These are phyloP conservation scores for Tylopilus orsonianus DNA, from an alignment of 1,284 basidiomycete genomes.

Conservation along the genomic window DNA sequence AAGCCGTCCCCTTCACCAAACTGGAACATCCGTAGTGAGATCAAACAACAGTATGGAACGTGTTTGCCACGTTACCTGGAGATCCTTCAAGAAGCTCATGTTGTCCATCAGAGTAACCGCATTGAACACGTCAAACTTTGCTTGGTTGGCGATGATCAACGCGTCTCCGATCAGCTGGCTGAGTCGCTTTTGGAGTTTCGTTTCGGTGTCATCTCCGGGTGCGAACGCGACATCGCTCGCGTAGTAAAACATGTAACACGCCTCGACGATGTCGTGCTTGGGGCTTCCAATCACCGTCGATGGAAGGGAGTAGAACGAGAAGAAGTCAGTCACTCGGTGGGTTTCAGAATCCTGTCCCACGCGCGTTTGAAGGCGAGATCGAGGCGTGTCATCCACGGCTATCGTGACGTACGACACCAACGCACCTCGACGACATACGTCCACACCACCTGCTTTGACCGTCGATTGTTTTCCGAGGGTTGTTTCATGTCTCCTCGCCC, in stretches of 20 bases:
- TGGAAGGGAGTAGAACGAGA: constrained; percentile 96
- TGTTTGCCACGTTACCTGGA: constrained; percentile 60
- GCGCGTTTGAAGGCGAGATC: neutral
- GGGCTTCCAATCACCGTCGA: constrained; percentile 80
- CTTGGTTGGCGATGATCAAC: constrained; percentile 76
- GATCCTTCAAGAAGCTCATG: constrained; percentile 74
- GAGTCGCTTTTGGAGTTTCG: constrained; percentile 69
- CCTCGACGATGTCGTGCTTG: constrained; percentile 71
- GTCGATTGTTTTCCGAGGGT: constrained; percentile 48
- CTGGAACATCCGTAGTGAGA: constrained; percentile 41
- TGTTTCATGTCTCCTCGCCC: constrained; percentile 71
- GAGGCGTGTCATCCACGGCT: neutral
- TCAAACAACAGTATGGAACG: constrained; percentile 1
- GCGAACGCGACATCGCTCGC: constrained; percentile 68
- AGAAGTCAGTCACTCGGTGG: constrained; percentile 88
- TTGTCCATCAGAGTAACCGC: constrained; percentile 96
- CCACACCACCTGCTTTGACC: constrained; percentile 90
- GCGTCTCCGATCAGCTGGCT: constrained; percentile 75
- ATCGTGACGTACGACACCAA: constrained; percentile 19
- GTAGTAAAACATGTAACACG: constrained; percentile 94
- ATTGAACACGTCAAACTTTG: constrained; percentile 95
- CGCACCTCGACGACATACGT: constrained; percentile 92
- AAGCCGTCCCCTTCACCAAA: constrained; percentile 91
- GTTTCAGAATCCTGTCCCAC: constrained; percentile 70
- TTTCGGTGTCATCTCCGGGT: constrained; percentile 57